Percentiles rank a stretch among this genome's conserved stretches.
Evolutionary conservation across 352 stramenopile species (phyloP).

Genomic region (Phytophthora podocarpi): DNA sequence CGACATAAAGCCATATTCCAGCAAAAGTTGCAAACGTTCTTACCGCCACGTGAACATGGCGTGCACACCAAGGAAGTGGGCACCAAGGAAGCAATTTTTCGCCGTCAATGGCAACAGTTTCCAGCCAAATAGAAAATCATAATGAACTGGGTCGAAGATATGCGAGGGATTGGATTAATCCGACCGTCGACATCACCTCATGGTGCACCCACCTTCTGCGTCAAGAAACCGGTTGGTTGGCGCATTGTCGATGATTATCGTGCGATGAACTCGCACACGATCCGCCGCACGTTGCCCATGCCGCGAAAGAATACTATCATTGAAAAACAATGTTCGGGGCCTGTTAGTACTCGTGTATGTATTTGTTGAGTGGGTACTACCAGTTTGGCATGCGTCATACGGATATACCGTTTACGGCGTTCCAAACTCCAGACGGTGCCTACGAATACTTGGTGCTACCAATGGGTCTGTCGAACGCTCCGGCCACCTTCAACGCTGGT

Average conservation of each 20-base stretch:
- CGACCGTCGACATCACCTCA: slow-evolving; percentile 15
- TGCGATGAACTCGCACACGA: slow-evolving; percentile 4
- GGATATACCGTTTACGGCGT: slow-evolving; percentile 28
- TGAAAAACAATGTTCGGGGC: slow-evolving; percentile 18
- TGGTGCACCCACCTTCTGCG: slow-evolving; percentile 21
- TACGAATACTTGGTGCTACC: slow-evolving; percentile 30
- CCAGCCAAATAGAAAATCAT: slow-evolving; percentile 23
- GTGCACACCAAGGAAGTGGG: slow-evolving; percentile 7
- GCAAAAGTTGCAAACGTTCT: neutral
- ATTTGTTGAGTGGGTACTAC: slow-evolving; percentile 30
- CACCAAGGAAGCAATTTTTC: slow-evolving; percentile 6
- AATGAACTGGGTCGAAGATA: slow-evolving; percentile 2
- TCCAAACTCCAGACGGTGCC: slow-evolving; percentile 18
- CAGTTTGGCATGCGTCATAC: slow-evolving; percentile 26
- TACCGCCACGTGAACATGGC: slow-evolving; percentile 2
- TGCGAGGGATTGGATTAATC: neutral
- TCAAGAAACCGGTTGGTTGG: slow-evolving; percentile 26
- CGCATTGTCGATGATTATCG: slow-evolving; percentile 29
- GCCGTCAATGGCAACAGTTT: slow-evolving; percentile 1
- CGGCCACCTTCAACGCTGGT: slow-evolving; percentile 18
- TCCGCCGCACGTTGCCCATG: slow-evolving; percentile 2
- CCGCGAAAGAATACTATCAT: slow-evolving; percentile 21
- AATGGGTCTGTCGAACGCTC: slow-evolving; percentile 24
- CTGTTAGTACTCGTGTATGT: slow-evolving; percentile 24
- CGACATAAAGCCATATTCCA: slow-evolving; percentile 8